A percentile compares a stretch with the other conserved stretches of the same genome.
phyloP scores from a whole-genome alignment of 371 early-diverging fungal genomes.

The Globomyces sp. region DNA sequence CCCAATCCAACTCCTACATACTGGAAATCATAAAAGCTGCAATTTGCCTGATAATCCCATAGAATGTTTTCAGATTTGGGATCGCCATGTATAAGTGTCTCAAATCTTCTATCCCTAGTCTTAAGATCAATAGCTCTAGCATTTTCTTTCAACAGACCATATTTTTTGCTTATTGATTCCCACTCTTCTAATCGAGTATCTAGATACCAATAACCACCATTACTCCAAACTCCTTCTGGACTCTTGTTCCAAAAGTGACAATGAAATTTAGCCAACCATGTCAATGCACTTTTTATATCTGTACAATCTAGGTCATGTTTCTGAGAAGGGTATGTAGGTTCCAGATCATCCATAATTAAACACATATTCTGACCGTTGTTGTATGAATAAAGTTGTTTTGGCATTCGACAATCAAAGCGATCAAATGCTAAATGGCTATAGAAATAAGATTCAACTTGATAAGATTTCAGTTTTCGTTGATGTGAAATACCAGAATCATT shows the following conservation, averaged over 20 bases:
- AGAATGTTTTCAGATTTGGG: conserved; percentile 28
- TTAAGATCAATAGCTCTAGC: not conserved
- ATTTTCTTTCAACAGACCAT: not conserved
- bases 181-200: conserved; percentile 27
- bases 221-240: conserved; percentile 19
- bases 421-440: conserved; percentile 12
- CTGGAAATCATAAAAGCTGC: conserved; percentile 32
- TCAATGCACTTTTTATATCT: conserved; percentile 13
- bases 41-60: not conserved
- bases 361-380: not conserved
- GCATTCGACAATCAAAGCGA: not conserved
- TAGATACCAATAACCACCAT: conserved; percentile 34
- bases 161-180: conserved; percentile 9
- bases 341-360: conserved; percentile 22
- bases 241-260: conserved; percentile 21
- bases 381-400: conserved; percentile 2
- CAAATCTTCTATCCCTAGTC: not conserved
- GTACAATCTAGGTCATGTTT: not conserved
- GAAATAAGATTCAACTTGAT: conserved; percentile 22
- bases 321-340: not conserved
- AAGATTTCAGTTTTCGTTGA: conserved; percentile 24
- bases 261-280: conserved; percentile 30
- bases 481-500: conserved; percentile 1
- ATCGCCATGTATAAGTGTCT: conserved; percentile 30
- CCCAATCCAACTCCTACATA: conserved; percentile 32